These are phyloP conservation scores for Neurospora cerealis DNA, from an alignment of 495 filamentous ascomycete species.

Conservation along the genomic window DNA sequence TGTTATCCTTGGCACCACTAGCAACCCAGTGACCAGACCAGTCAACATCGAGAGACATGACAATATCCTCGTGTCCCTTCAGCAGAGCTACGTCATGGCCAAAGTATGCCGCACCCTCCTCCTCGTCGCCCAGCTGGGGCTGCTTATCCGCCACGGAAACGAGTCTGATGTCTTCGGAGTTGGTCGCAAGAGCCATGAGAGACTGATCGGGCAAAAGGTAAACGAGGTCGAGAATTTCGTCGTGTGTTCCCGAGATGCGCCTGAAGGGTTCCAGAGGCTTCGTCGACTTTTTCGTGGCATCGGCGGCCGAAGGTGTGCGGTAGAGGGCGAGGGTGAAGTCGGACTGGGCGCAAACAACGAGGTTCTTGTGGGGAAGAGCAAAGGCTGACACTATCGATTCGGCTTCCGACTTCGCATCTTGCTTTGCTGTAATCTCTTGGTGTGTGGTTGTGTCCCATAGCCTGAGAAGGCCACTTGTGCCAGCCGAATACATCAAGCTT, in stretches of 20 bases:
- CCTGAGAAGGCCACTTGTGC: conserved; percentile 71
- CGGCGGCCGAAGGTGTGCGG: conserved; percentile 31
- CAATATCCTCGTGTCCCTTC: conserved; percentile 86
- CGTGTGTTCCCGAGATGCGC: conserved; percentile 89
- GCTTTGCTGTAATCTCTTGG: conserved; percentile 66
- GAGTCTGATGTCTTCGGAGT: conserved; percentile 85
- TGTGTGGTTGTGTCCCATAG: conserved; percentile 73
- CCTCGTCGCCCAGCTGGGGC: conserved; percentile 12
- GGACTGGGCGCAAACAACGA: conserved; percentile 73
- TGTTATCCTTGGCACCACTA: conserved; percentile 93
- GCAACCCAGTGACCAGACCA: conserved; percentile 96
- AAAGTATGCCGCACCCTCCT: conserved; percentile 51
- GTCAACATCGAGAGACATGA: conserved; percentile 88
- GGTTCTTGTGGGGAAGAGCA: conserved; percentile 48
- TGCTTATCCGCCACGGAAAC: conserved; percentile 46
- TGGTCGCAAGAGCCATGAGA: conserved; percentile 82
- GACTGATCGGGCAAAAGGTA: conserved; percentile 73
- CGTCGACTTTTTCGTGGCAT: conserved; percentile 16
- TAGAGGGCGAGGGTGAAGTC: conserved; percentile 80
- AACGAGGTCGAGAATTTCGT: conserved; percentile 89
- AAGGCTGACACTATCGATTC: conserved; percentile 68
- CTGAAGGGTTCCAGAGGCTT: conserved; percentile 40
- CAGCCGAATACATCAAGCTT: conserved; percentile 66
- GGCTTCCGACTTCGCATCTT: conserved; percentile 55
- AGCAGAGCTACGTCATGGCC: conserved; percentile 79